Evolutionary conservation across 2,329 filamentous ascomycete species (phyloP).

Genomic region (Phyllosticta citrichinensis): DNA sequence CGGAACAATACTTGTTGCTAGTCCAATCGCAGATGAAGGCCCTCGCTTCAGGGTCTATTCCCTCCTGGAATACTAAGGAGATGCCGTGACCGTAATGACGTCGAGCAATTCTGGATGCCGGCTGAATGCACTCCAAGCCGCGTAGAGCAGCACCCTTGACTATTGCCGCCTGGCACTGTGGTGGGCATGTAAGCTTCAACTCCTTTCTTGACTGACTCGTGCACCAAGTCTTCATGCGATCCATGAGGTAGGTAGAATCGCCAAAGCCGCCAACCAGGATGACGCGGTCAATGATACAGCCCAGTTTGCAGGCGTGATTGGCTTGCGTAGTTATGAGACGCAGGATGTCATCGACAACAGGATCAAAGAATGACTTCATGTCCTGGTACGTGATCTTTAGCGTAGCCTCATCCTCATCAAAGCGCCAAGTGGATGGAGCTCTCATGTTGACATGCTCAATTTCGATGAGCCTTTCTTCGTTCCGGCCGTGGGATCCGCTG

Average conservation of each 20-base stretch:
- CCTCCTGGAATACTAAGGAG: neutral
- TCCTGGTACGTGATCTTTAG: constrained; percentile 3
- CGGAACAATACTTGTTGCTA: too few species aligned
- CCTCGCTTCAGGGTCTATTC: neutral
- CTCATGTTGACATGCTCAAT: constrained; percentile 2
- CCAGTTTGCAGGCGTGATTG: neutral
- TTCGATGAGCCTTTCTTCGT: neutral
- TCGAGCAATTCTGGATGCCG: neutral
- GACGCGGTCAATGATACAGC: neutral
- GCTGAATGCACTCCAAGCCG: neutral
- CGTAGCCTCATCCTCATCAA: constrained; percentile 2
- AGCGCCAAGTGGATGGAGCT: neutral
- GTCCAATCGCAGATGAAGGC: neutral
- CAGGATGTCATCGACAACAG: constrained; percentile 6
- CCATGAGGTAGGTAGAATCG: constrained; percentile 7
- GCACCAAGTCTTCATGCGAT: constrained; percentile 3
- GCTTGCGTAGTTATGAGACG: constrained; percentile 1
- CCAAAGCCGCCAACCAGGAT: constrained; percentile 13
- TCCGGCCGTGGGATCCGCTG: neutral
- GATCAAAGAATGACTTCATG: constrained; percentile 2
- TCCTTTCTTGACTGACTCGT: neutral
- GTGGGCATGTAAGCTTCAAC: constrained; percentile 4
- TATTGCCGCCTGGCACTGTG: constrained; percentile 1
- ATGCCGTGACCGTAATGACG: neutral
- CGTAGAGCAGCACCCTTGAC: neutral